Percentiles rank a stretch among this genome's conserved stretches.
phyloP scores from a whole-genome alignment of 352 stramenopile species.

The Globisporangium paroecandrum region DNA sequence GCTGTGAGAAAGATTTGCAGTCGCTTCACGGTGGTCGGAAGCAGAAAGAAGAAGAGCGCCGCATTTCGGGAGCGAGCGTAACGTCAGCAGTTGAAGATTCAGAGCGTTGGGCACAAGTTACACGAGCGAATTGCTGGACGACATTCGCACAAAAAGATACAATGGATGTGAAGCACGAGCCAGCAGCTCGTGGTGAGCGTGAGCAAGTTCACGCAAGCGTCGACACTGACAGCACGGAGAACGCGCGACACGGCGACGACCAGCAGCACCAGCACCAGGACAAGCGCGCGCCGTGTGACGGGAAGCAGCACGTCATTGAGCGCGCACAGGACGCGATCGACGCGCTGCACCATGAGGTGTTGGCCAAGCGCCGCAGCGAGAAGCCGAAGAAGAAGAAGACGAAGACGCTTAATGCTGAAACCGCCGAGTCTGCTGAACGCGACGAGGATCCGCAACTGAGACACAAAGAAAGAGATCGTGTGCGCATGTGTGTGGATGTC shows the following conservation, averaged over 20 bases:
- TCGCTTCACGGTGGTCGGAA: not conserved
- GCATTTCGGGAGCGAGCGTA: constrained; percentile 2
- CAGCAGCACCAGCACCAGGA: not conserved
- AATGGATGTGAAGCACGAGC: not conserved
- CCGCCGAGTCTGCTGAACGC: not conserved
- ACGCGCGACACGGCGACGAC: not conserved
- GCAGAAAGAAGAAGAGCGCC: not conserved
- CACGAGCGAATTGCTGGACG: not conserved
- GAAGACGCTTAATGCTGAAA: not conserved
- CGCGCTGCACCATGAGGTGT: constrained; percentile 14
- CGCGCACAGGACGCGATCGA: constrained; percentile 15
- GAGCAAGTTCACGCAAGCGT: not conserved
- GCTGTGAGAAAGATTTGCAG: constrained; percentile 1
- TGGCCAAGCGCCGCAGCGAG: not conserved
- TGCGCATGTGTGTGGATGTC: constrained; percentile 4
- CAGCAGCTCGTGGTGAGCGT: not conserved
- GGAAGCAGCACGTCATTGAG: constrained; percentile 8
- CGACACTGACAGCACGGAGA: not conserved
- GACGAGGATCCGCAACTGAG: not conserved
- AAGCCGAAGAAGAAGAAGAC: not conserved
- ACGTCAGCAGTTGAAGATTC: constrained; percentile 17
- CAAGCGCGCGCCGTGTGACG: not conserved
- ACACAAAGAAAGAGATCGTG: not conserved
- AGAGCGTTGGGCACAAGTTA: constrained; percentile 21
- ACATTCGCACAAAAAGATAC: not conserved